Evolutionary conservation across 1,139 yeast species (phyloP), one percentile per base, ranked within the genome.

Genomic region (Geotrichum fermentans): DNA sequence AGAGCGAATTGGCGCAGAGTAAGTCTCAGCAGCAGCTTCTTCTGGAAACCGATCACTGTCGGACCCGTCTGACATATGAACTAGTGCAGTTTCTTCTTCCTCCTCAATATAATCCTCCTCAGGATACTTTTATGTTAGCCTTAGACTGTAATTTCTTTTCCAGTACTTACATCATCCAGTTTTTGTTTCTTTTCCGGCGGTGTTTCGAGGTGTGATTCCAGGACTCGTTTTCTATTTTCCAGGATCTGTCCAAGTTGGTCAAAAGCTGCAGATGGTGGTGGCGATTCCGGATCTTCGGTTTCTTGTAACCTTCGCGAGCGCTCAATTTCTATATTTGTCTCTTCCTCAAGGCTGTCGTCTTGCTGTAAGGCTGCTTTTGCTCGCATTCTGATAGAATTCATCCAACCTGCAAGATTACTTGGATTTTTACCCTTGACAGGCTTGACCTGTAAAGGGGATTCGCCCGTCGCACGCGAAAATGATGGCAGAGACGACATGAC

Each of bases 401-500:
- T 73, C 85, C 85, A 80, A 20, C 66, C 61, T 8, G 76, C 65
- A n/a, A 79, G 56, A 14, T 75, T 76, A 37, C 72, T 72, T 8
- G 54, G 43, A 20, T 53, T 52, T 11, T 36, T 46, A 13, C 52
- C 44, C 10, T 47, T 36, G 29, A 42, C 48, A 6, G 43, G 26
- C 13, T 49, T 21, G 14, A 26, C 39, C 11, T 40, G 40, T 18
- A 21, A 18, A 29, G 11, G 36, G 2, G 40, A 22, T 33, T 36
- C 21, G 14, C 37, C 34, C 8, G 34, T 26, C 22, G 28, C 7
- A 28, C 44, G 34, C 8, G 37, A 16, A 22, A 45, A 16, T 35
- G 49, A 39, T 35, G 39, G 44, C 21, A 43, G 35, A 33, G 47
- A 26, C 29, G 42, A n/a, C 29, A 18, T 52, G 10, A 42, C 53